phyloP scores from a whole-genome alignment of 108 stramenopile species.

The Schizochytrium sp. region DNA sequence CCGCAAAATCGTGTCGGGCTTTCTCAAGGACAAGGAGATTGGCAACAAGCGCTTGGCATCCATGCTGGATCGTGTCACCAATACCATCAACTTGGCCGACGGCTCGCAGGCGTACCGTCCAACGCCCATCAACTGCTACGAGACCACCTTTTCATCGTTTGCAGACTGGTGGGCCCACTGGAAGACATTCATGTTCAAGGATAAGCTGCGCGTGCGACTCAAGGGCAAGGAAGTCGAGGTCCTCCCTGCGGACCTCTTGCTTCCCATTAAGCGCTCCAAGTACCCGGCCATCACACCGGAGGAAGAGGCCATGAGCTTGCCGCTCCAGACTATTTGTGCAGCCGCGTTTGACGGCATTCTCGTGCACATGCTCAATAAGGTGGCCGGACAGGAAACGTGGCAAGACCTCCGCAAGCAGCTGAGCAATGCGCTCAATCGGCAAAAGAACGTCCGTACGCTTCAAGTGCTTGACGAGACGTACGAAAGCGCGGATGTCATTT shows the following conservation, averaged over 20 bases:
- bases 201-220: neutral
- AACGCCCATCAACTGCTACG: slow-evolving; percentile 89
- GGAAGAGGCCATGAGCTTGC: slow-evolving; percentile 71
- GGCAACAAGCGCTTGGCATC: slow-evolving; percentile 80
- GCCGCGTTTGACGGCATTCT: slow-evolving; percentile 85
- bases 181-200: slow-evolving; percentile 73
- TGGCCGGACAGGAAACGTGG: slow-evolving; percentile 61
- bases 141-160: slow-evolving; percentile 56
- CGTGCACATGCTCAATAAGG: slow-evolving; percentile 83
- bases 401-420: slow-evolving; percentile 71
- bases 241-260: slow-evolving; percentile 65
- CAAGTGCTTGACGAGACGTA: slow-evolving; percentile 71
- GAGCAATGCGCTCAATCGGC: slow-evolving; percentile 68
- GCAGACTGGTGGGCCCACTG: slow-evolving; percentile 77
- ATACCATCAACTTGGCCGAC: slow-evolving; percentile 65
- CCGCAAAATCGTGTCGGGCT: slow-evolving; percentile 70
- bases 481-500: slow-evolving; percentile 70
- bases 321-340: slow-evolving; percentile 75
- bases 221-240: slow-evolving; percentile 34
- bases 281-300: slow-evolving; percentile 74
- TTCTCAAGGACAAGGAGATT: slow-evolving; percentile 69
- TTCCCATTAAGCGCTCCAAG: slow-evolving; percentile 72
- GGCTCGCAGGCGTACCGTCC: slow-evolving; percentile 63
- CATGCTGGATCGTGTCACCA: slow-evolving; percentile 89
- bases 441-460: slow-evolving; percentile 73